Conservation (phyloP, 2,329 filamentous ascomycete genomes). For the Paecilomyces dactylethromorphus region DNA sequence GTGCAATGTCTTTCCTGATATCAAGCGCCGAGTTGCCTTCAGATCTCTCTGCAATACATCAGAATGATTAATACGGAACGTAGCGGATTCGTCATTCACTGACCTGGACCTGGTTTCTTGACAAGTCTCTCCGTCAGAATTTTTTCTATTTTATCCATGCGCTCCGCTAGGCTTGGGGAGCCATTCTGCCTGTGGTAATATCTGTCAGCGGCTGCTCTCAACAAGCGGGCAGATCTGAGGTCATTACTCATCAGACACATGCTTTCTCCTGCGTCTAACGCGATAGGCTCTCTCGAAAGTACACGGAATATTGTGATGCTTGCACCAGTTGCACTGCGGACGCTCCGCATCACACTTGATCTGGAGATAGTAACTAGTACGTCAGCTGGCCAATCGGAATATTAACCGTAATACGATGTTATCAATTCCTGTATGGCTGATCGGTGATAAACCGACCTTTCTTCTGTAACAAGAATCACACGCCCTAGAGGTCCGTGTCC, state of each 20-base stretch:
- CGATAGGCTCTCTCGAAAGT: constrained; percentile 35
- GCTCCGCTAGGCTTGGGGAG: constrained; percentile 26
- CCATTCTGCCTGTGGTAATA: constrained; percentile 12
- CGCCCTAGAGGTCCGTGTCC: neutral
- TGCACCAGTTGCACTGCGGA: constrained; percentile 46
- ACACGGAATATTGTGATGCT: constrained; percentile 42
- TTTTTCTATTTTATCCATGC: constrained; percentile 36
- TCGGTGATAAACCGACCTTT: neutral
- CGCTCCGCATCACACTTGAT: constrained; percentile 45
- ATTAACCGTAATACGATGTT: neutral
- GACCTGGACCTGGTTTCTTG: constrained; percentile 13
- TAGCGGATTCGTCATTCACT: neutral
- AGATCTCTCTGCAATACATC: neutral
- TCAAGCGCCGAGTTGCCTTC: neutral
- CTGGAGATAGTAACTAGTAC: constrained; percentile 15
- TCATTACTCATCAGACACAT: constrained; percentile 15
- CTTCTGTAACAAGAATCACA: neutral
- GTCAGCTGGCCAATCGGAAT: neutral
- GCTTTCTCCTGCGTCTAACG: constrained; percentile 20
- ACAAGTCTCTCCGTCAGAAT: constrained; percentile 26
- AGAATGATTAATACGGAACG: neutral
- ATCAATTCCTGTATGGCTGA: neutral
- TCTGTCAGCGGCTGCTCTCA: constrained; percentile 2
- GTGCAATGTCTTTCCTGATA: neutral
- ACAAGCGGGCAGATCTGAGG: neutral